A percentile compares a stretch with the other conserved stretches of the same genome.
phyloP scores from a whole-genome alignment of 2,329 filamentous ascomycete species.

The Colletotrichum brevisporum region DNA sequence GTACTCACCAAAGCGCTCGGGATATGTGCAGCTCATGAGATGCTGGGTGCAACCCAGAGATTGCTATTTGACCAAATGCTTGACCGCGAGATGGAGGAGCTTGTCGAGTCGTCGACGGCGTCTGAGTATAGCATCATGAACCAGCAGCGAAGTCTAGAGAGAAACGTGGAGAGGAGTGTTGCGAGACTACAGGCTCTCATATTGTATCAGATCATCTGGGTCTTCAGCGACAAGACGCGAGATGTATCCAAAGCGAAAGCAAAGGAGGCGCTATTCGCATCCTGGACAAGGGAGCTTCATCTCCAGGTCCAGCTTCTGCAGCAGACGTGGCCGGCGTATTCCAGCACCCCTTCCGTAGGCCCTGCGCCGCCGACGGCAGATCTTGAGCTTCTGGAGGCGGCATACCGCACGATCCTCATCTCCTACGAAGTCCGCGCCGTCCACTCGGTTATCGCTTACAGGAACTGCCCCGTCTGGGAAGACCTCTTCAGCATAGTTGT shows the following conservation, averaged over 20 bases:
- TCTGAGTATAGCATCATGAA: background rate
- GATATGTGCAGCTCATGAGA: constrained; percentile 24
- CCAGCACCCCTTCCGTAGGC: background rate
- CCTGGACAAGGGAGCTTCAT: constrained; percentile 23
- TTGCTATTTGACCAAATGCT: constrained; percentile 10
- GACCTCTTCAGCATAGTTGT: constrained; percentile 15
- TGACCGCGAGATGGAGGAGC: constrained; percentile 10
- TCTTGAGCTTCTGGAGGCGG: background rate
- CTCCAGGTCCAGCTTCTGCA: constrained; percentile 13
- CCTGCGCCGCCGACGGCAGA: background rate
- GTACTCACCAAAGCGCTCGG: constrained; percentile 17
- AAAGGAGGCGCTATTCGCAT: constrained; percentile 17
- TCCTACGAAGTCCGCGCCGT: constrained; percentile 24
- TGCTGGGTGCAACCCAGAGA: background rate
- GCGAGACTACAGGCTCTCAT: constrained; percentile 16
- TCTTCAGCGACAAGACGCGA: constrained; percentile 2
- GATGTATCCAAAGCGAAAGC: constrained; percentile 3
- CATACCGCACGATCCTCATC: constrained; percentile 19
- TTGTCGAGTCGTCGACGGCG: background rate
- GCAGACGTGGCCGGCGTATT: background rate
- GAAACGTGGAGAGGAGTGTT: background rate
- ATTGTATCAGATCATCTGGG: constrained; percentile 28
- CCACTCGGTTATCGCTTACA: constrained; percentile 19
- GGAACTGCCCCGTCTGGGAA: constrained; percentile 13
- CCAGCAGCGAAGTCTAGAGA: background rate